These are phyloP conservation scores for Debaryomyces robertsiae DNA, from an alignment of 1,139 yeast species.

Conservation along the genomic window DNA sequence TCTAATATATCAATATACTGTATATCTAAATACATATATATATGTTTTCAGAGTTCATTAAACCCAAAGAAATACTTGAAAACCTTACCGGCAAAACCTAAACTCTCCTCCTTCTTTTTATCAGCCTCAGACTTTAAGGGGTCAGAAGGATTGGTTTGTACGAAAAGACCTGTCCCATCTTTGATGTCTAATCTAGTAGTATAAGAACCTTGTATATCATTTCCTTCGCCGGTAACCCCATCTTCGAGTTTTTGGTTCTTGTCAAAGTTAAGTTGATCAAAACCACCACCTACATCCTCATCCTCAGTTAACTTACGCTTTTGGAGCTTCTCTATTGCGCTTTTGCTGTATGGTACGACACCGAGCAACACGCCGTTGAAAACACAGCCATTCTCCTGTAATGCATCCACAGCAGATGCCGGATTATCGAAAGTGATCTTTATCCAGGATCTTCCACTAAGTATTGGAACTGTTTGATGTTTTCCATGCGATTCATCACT, in stretches of 20 bases:
- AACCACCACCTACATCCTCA: slow-evolving; percentile 60
- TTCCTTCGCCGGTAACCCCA: slow-evolving; percentile 11
- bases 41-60: slow-evolving; percentile 37
- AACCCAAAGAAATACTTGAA: slow-evolving; percentile 48
- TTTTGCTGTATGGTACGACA: slow-evolving; percentile 68
- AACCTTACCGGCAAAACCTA: slow-evolving; percentile 38
- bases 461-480: slow-evolving; percentile 56
- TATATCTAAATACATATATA: slow-evolving; percentile 8
- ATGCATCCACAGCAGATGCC: slow-evolving; percentile 76
- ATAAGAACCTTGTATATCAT: slow-evolving; percentile 18
- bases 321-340: slow-evolving; percentile 63
- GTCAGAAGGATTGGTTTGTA: slow-evolving; percentile 28
- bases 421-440: slow-evolving; percentile 80
- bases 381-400: slow-evolving; percentile 77
- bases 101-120: slow-evolving; percentile 29
- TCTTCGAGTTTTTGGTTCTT: slow-evolving; percentile 10
- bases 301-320: slow-evolving; percentile 52
- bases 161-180: slow-evolving; percentile 44
- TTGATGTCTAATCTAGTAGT: slow-evolving; percentile 39
- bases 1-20: slow-evolving; percentile 4
- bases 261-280: slow-evolving; percentile 14
- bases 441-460: slow-evolving; percentile 87
- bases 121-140: slow-evolving; percentile 23
- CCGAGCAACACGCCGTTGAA: slow-evolving; percentile 75
- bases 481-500: slow-evolving; percentile 11